Conservation (phyloP, 2,329 filamentous ascomycete genomes). For the Zymoseptoria ardabiliae region DNA sequence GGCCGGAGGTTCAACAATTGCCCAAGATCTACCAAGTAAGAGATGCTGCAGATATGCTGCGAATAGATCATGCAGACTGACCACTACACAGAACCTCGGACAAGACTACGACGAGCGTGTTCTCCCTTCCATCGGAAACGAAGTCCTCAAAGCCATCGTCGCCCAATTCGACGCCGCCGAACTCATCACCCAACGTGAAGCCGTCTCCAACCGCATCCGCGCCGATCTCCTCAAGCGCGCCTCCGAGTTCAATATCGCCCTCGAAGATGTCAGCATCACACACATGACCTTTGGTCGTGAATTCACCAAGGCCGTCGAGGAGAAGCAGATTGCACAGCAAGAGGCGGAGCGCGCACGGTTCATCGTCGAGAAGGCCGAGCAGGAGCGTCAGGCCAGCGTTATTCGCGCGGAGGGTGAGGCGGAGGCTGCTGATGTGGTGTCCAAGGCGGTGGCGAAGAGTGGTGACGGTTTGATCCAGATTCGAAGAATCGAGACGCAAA, state of each 20-base stretch:
- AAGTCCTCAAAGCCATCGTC: constrained; percentile 49
- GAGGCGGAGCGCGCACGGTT: constrained; percentile 95
- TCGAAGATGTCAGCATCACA: constrained; percentile 97
- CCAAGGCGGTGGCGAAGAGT: constrained; percentile 83
- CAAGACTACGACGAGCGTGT: constrained; percentile 83
- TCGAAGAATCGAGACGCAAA: constrained; percentile 91
- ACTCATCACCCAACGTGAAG: constrained; percentile 95
- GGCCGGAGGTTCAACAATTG: constrained; percentile 83
- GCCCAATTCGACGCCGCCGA: constrained; percentile 49
- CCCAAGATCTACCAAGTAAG: constrained; percentile 97
- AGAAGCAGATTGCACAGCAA: constrained; percentile 99
- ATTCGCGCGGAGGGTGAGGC: constrained; percentile 97
- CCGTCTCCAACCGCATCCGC: constrained; percentile 90
- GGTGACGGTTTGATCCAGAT: constrained; percentile 95
- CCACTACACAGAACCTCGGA: constrained; percentile 68
- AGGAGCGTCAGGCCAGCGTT: constrained; percentile 96
- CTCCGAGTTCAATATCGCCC: constrained; percentile 95
- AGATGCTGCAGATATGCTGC: constrained; percentile 2
- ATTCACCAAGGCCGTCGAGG: constrained; percentile 97
- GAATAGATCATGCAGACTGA: not conserved
- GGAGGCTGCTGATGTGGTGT: constrained; percentile 91
- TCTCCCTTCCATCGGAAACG: constrained; percentile 48
- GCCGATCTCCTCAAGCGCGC: constrained; percentile 87
- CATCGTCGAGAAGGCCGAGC: constrained; percentile 97
- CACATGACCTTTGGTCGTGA: constrained; percentile 99